A percentile compares a stretch with the other conserved stretches of the same genome.
These are phyloP conservation scores for Monosporascus ibericus DNA, from an alignment of 2,329 filamentous ascomycete species.

Conservation along the genomic window DNA sequence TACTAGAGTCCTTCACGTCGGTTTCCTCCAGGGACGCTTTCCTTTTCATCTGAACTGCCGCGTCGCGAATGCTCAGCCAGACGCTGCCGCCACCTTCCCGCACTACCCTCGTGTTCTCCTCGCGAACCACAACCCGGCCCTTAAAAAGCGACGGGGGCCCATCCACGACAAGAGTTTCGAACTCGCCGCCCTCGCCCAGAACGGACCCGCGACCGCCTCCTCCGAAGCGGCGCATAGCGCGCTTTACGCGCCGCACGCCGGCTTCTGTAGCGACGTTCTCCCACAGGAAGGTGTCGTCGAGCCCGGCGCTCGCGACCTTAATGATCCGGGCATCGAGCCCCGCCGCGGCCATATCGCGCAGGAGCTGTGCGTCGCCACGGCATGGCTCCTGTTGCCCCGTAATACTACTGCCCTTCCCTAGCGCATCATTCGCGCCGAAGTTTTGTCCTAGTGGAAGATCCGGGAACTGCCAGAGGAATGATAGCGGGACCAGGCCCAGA, in stretches of 20 bases:
- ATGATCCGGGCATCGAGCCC: constrained; percentile 86
- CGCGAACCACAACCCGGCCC: constrained; percentile 58
- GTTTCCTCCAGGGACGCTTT: constrained; percentile 6
- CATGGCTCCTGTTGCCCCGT: not conserved
- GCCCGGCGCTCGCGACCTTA: constrained; percentile 87
- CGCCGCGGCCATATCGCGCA: constrained; percentile 73
- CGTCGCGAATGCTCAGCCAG: constrained; percentile 59
- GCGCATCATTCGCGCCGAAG: constrained; percentile 19
- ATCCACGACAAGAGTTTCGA: constrained; percentile 84
- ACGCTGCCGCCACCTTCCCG: constrained; percentile 70
- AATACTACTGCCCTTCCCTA: constrained; percentile 9
- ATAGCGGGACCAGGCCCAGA: constrained; percentile 74
- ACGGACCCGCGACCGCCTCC: constrained; percentile 60
- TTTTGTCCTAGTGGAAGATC: constrained; percentile 47
- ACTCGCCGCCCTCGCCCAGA: constrained; percentile 90
- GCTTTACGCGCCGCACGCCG: constrained; percentile 41
- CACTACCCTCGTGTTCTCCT: constrained; percentile 46
- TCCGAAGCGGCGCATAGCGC: constrained; percentile 62
- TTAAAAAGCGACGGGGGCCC: constrained; percentile 71
- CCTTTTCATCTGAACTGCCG: constrained; percentile 43
- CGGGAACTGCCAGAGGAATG: constrained; percentile 91
- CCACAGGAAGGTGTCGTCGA: constrained; percentile 79
- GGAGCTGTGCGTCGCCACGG: constrained; percentile 48
- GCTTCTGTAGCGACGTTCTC: constrained; percentile 60
- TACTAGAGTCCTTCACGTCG: constrained; percentile 7